A percentile compares a stretch with the other conserved stretches of the same genome.
phyloP scores from a whole-genome alignment of 2,329 filamentous ascomycete species.

The Scytalidium sp. region DNA sequence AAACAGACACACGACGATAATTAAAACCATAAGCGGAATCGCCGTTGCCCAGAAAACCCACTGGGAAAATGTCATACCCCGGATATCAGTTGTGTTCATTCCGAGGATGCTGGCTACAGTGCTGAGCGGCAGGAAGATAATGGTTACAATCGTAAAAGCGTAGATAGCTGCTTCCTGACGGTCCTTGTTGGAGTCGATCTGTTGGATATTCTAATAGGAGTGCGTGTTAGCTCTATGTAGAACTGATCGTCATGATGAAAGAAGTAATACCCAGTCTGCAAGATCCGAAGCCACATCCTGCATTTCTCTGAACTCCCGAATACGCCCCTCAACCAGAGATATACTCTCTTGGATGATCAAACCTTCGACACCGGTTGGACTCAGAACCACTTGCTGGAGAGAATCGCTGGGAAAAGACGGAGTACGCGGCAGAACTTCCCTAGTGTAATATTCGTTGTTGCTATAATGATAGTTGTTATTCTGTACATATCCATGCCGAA shows the following conservation, averaged over 20 bases:
- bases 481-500: too few species aligned
- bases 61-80: conserved; percentile 25
- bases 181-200: conserved; percentile 24
- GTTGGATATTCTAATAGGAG: conserved; percentile 13
- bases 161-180: conserved; percentile 26
- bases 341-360: conserved; percentile 15
- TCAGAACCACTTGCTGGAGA: conserved; percentile 2
- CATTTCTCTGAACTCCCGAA: conserved; percentile 16
- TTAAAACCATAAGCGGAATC: conserved; percentile 24
- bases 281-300: conserved; percentile 13
- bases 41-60: conserved; percentile 30
- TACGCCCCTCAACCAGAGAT: conserved; percentile 12
- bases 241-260: not conserved
- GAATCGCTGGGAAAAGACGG: not conserved
- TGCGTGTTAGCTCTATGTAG: not conserved
- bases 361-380: conserved; percentile 14
- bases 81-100: conserved; percentile 30
- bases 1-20: conserved; percentile 18
- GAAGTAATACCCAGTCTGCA: conserved; percentile 11
- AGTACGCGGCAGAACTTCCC: not conserved
- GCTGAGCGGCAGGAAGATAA: conserved; percentile 29
- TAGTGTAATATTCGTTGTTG: too few species aligned
- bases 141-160: conserved; percentile 31
- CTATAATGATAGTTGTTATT: too few species aligned
- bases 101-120: conserved; percentile 28